Evolutionary conservation across 1,284 basidiomycete species (phyloP), one percentile per base, ranked within the genome.

Genomic region (Leccinum laetum): DNA sequence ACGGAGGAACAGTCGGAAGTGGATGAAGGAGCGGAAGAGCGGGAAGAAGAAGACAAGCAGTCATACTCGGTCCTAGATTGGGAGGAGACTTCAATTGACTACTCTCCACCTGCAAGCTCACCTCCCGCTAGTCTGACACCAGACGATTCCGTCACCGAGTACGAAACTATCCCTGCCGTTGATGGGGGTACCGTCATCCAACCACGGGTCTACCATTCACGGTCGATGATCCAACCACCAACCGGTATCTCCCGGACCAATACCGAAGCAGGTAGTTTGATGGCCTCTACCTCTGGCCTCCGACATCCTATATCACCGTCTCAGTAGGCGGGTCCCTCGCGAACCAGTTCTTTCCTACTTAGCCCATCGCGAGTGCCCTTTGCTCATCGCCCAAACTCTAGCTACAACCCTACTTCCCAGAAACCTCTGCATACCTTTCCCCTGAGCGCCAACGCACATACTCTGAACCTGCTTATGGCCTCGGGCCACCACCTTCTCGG

Each of bases 121-220:
- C 71, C 71, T 41, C 73, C 79, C 1, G 70, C 76, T 41, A 77
- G 73, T 61, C 68, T 76, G 21, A 55, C 63, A 2, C 75, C 74
- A 58, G 72, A 74, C 41, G 73, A 75, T 53, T 71, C 74, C n/a
- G 68, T 75, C 41, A 76, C 80, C n/a, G 85, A 86, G 65, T 90
- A 86, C 68, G 88, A 90, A 70, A 88, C 88, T 0, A 86, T 92
- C 65, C 90, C 91, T 2, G 91, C 92, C 13, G 88, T 93, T 10
- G 91, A 92, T 37, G 92, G 92, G 29, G 91, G 92, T 1, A 85
- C 84, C 0, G 83, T 94, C 65, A 90, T 89, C 2, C 83, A 91
- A 24, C 93, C 92, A 0, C 79, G 93, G 4, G 82, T 94, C 24
- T 87, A 86, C 67, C 92, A 93, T 72, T 86, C 89, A 0, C 91